Percentiles rank a stretch among this genome's conserved stretches.
Conservation (phyloP, 2,329 filamentous ascomycete genomes). For the Chaetothyriales sp. region DNA sequence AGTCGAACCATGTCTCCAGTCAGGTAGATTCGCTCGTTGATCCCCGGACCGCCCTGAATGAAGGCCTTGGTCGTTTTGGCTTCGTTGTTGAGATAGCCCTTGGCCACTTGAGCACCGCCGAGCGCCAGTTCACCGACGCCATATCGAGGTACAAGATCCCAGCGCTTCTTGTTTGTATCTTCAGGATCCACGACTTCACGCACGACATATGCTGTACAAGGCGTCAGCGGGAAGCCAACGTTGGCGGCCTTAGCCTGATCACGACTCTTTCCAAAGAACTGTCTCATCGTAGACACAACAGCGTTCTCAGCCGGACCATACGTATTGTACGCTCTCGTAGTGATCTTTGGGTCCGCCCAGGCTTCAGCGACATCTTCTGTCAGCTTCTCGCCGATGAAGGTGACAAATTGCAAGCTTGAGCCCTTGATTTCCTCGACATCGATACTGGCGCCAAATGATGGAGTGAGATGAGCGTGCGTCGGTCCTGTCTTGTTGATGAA, state of each 20-base stretch:
- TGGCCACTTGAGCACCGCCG: conserved; percentile 41
- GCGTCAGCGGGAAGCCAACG: no score
- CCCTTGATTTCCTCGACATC: conserved; percentile 15
- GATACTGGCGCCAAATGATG: conserved; percentile 21
- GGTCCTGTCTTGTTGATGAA: conserved; percentile 18
- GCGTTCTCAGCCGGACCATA: conserved; percentile 28
- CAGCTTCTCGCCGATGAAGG: conserved; percentile 24
- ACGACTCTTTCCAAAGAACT: no score
- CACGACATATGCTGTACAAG: no score
- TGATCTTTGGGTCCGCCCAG: conserved; percentile 22
- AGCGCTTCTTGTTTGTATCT: no score
- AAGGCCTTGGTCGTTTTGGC: conserved; percentile 45
- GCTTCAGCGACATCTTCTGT: conserved; percentile 22
- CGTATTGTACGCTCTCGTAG: conserved; percentile 23
- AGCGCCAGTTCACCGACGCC: conserved; percentile 23
- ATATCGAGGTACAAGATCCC: no score
- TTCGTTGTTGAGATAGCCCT: conserved; percentile 45
- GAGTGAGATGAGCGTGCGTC: conserved; percentile 22
- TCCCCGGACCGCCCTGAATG: conserved; percentile 29
- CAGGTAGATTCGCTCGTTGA: conserved; percentile 19
- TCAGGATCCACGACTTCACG: no score
- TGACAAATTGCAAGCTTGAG: conserved; percentile 21
- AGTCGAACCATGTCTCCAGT: conserved; percentile 23
- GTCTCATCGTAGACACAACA: conserved; percentile 19
- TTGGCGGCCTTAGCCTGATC: no score